phyloP scores from a whole-genome alignment of 345 rosid genomes.

The Lumnitzera racemosa region DNA sequence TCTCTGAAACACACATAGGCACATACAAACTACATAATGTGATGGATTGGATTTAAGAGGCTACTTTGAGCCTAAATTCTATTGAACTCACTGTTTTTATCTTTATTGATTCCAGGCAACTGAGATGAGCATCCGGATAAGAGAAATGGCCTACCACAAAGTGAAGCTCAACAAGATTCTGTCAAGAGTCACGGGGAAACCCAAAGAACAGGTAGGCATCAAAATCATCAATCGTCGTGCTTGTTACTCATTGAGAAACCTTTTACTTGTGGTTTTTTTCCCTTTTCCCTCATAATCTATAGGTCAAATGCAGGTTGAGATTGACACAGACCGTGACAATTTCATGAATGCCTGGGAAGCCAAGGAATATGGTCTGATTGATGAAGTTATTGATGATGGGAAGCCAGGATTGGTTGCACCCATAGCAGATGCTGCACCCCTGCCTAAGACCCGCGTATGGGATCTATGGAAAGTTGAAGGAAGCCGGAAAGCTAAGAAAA shows the following conservation, averaged over 20 bases:
- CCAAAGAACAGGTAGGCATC: constrained; percentile 49
- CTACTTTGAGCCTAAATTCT: constrained; percentile 1
- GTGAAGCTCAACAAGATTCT: constrained; percentile 71
- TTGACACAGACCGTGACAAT: constrained; percentile 72
- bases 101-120: constrained; percentile 45
- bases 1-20: too few species aligned
- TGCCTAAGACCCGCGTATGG: constrained; percentile 65
- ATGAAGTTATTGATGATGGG: constrained; percentile 81
- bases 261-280: background rate
- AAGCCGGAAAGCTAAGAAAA: constrained; percentile 45
- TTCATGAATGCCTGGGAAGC: constrained; percentile 97
- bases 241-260: background rate
- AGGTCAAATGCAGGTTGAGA: constrained; percentile 43
- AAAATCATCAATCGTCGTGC: background rate
- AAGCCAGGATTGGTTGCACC: constrained; percentile 95
- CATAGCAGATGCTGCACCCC: constrained; percentile 47
- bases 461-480: constrained; percentile 72
- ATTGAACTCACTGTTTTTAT: too few species aligned
- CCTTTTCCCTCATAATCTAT: background rate
- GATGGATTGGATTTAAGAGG: background rate
- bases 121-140: constrained; percentile 57
- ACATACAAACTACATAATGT: background rate
- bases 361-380: constrained; percentile 81
- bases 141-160: constrained; percentile 78
- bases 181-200: constrained; percentile 74